Base-by-base conservation (phyloP, 1,284 basidiomycete genomes). In the Chalciporus sp. region DNA sequence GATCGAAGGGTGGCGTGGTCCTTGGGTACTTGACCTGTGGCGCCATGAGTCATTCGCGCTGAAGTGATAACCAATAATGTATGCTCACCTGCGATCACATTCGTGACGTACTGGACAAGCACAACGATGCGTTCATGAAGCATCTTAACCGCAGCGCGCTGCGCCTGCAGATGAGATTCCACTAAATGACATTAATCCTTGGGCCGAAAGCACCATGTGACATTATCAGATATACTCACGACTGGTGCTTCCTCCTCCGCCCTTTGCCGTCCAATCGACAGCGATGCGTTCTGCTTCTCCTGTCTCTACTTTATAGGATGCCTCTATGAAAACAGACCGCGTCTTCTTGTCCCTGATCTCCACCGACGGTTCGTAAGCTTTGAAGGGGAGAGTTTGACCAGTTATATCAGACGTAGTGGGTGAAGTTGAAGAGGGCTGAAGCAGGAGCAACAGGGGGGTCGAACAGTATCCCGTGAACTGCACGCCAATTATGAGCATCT, bases 271-370 rank as follows among this genome's bases (percentile, higher is more conserved):
- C 80, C 94, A 95, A 72, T 99, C 95, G 0, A 99, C 96, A 1
- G 97, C 97, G 58, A 99, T 98, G 28, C 97, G 85, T 69, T 99
- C 96, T 7, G 97, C 96, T 74, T 99, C 97, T 27, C 96, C 96
- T 0, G 95, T 98, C 72, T 98, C 94, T n/a, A 99, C 88, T 51
- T 80, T 87, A 74, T 83, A 98, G 1, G 86, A 73, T 1, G 85
- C 90, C 59, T 92, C 89, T 29, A 95, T 85, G 67, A 92, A 96
- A 9, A 92, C 87, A 0, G 86, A 84, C 48, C 89, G 82, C 43
- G 89, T 83, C 63, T 82, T 85, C 56, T 88, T 82, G 62, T 91
- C 87, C 50, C 85, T 81, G 52, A 94, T 88, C 65, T 93, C 90
- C 33, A 94, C 81, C 1, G 90, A 89, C 0, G 92, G 88, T 66